Evolutionary conservation across 257 asterid genomes (phyloP), one percentile per base, ranked within the genome.

Genomic region (Craterostigma plantagineum): DNA sequence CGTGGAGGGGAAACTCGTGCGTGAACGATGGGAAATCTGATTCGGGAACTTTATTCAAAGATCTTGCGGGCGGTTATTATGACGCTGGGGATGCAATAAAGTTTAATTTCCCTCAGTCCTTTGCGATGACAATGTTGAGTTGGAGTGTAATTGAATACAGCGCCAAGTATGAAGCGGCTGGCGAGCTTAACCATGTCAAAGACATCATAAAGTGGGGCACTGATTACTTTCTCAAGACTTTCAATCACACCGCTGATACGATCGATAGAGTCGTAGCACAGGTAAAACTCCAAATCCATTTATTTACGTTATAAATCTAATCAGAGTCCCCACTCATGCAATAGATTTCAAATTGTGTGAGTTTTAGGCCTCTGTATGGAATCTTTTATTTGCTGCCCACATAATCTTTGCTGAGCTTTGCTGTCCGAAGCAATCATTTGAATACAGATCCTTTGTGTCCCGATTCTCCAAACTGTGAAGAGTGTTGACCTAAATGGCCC

Each of bases 51-150:
- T 12, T 65, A 46, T 73, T 79, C 46, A 81, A 79, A 50, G 79
- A 87, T 63, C 69, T 87, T 16, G 51, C 62, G 9, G 97, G 97
- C 34, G 97, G 97, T 43, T 87, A 76, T 53, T 79, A 81, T 38
- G 97, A 87, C 53, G 97, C 97, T 0, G 97, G 97, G 35, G 97
- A 87, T 62, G 97, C 97, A 7, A 87, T 87, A 47, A 87, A 87
- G 65, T 87, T 78, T 58, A 68, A 81, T 41, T 87, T 87, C 49
- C 97, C 97, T 4, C 71, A 65, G 49, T 63, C 97, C 35, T 87
- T 76, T 59, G 92, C 97, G 45, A 79, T 87, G 93, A 81, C 97
- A 10, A 71, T 87, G 92, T 59, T 87, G 69, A 87, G 97, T 56
- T 87, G 97, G 97, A 87, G 97, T 49, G 97, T 87, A 63, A 74